Conservation (phyloP, 331 rosid species). For the Dryas integrifolia region DNA sequence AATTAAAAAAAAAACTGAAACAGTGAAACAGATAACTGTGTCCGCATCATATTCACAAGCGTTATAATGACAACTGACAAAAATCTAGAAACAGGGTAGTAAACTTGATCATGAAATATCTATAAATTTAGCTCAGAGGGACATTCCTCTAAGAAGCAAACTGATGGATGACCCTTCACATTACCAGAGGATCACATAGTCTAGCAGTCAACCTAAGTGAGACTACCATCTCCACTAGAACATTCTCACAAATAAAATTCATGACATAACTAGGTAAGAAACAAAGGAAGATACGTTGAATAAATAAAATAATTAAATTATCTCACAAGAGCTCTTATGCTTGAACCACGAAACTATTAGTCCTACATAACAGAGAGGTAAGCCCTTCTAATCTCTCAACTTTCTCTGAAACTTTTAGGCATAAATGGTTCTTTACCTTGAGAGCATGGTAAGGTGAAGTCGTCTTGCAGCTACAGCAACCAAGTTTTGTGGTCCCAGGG, state of each 20-base stretch:
- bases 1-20: background rate
- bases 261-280: background rate
- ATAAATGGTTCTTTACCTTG: conserved; percentile 57
- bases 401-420: background rate
- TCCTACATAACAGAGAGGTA: background rate
- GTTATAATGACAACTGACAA: background rate
- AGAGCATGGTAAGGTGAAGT: conserved; percentile 63
- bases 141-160: background rate
- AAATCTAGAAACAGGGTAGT: background rate
- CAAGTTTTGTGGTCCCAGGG: conserved; percentile 49
- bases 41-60: background rate
- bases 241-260: too few species aligned
- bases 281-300: background rate
- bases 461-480: conserved; percentile 66
- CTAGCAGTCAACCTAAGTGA: background rate
- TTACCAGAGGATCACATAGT: background rate
- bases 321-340: background rate
- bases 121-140: background rate
- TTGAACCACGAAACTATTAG: background rate
- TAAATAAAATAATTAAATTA: too few species aligned
- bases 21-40: background rate
- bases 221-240: too few species aligned
- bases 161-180: background rate
- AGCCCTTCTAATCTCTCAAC: background rate
- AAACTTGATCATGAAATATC: background rate